Base-by-base conservation (phyloP, 2,329 filamentous ascomycete species). In the Colletotrichum noveboracense region DNA sequence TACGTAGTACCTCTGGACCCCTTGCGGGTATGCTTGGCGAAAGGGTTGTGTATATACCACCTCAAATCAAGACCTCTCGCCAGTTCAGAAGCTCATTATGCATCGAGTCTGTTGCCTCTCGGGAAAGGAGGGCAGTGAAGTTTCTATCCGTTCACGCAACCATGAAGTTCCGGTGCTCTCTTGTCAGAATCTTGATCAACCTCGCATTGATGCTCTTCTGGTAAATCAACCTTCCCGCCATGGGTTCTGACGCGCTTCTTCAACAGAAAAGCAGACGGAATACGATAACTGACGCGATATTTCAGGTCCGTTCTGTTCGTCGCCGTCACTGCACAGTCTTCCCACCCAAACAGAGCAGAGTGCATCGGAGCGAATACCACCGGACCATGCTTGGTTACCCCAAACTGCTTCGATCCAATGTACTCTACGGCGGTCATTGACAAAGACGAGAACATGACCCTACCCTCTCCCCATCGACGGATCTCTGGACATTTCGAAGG, bases 401-500 rank as follows among this genome's bases (percentile, higher is more conserved):
- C 9, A 18, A 6, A 61, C 3, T 61, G 16, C 28, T 18, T 61
- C 7, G 56, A 61, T n/a, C 56, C 56, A 2, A 21, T 28, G 56
- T 61, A 61, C 56, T 6, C 24, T 10, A 13, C 18, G 4, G 24
- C 24, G 3, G 16, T 61, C 28, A 61, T 32, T 32, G 56, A 32
- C 16, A 30, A 10, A 30, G 56, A 28, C 1, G 56, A 28, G 8
- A 32, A 32, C 3, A 7, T 32, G 28, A 28, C 18, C 3, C n/a
- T 34, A 1, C 78, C 78, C 3, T 28, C 70, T 3, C 67, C 66
- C 6, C 79, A 80, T 48, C 76, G 28, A 10, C 73, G 28, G 26
- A 65, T 80, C 7, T 76, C 77, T 1, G 79, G 78, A 0, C 74
- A 77, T 34, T 80, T 80, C 28, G 34, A 69, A 21, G 75, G 71